phyloP scores from a whole-genome alignment of 371 early-diverging fungal species.

The Mortierella polycephala region DNA sequence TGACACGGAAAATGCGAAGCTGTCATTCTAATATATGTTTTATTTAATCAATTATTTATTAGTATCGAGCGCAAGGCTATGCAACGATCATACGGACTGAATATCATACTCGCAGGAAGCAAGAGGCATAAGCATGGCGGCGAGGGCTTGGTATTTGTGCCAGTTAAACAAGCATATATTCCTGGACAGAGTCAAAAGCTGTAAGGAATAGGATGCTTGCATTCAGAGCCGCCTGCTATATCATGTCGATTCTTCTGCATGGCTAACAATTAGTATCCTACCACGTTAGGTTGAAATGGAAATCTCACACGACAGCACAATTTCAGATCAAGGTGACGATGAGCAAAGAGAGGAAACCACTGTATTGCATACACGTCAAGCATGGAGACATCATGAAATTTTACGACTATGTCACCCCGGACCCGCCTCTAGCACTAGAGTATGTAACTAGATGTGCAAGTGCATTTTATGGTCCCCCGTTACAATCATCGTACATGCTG shows the following conservation, averaged over 20 bases:
- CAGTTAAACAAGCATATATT: slow-evolving; percentile 77
- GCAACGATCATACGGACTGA: slow-evolving; percentile 71
- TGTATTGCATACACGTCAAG: slow-evolving; percentile 69
- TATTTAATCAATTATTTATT: not conserved
- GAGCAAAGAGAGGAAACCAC: slow-evolving; percentile 74
- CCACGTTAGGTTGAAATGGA: slow-evolving; percentile 86
- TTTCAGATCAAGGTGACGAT: slow-evolving; percentile 72
- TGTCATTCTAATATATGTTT: not conserved
- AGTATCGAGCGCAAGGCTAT: slow-evolving; percentile 69
- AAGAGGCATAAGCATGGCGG: slow-evolving; percentile 78
- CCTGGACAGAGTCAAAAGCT: slow-evolving; percentile 73
- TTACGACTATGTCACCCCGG: slow-evolving; percentile 75
- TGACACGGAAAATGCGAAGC: not conserved
- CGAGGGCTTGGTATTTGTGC: slow-evolving; percentile 93
- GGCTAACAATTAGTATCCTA: too few relatives aligned
- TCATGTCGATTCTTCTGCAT: too few relatives aligned
- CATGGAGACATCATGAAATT: slow-evolving; percentile 66
- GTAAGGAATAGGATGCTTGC: slow-evolving; percentile 45
- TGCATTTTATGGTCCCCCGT: too few relatives aligned
- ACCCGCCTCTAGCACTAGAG: slow-evolving; percentile 62
- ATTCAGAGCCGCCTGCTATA: too few relatives aligned
- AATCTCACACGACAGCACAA: slow-evolving; percentile 89
- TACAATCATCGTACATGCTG: not conserved
- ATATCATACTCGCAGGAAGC: slow-evolving; percentile 70
- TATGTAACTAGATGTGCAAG: slow-evolving; percentile 35